These are phyloP conservation scores for Leptographium wingfieldii DNA, from an alignment of 2,329 filamentous ascomycete species.

Conservation along the genomic window DNA sequence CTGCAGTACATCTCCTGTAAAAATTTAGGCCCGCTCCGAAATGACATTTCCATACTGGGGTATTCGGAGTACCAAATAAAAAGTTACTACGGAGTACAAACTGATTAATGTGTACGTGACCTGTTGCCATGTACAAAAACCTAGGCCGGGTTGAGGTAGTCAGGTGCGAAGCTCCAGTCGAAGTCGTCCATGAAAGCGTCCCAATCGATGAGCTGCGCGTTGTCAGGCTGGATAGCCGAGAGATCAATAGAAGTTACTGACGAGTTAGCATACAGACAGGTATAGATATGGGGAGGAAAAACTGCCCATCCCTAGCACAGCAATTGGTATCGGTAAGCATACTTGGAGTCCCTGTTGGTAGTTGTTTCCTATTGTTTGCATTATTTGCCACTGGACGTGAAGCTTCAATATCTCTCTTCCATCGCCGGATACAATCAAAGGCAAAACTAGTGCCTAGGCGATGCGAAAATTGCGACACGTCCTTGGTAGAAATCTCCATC, in stretches of 20 bases:
- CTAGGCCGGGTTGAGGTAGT: conserved; percentile 13
- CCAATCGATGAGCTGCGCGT: conserved; percentile 34
- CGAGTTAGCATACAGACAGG: not conserved
- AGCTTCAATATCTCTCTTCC: conserved; percentile 29
- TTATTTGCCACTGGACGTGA: conserved; percentile 21
- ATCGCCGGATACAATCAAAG: conserved; percentile 36
- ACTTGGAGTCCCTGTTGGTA: conserved; percentile 7
- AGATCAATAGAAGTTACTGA: conserved; percentile 7
- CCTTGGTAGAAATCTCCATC: conserved; percentile 22
- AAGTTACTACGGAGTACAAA: not conserved
- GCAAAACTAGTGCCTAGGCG: conserved; percentile 36
- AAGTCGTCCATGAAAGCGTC: conserved; percentile 38
- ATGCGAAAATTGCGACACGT: conserved; percentile 28
- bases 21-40: not conserved
- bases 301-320: not conserved
- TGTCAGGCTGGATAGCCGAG: conserved; percentile 8
- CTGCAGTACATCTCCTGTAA: not conserved
- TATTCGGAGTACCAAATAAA: not conserved
- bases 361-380: conserved; percentile 7
- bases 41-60: not conserved
- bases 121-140: not conserved
- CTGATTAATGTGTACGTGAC: not conserved
- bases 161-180: conserved; percentile 27
- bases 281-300: not conserved
- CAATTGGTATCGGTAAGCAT: not conserved